Conservation (phyloP, 345 rosid genomes). For the Passiflora organensis region DNA sequence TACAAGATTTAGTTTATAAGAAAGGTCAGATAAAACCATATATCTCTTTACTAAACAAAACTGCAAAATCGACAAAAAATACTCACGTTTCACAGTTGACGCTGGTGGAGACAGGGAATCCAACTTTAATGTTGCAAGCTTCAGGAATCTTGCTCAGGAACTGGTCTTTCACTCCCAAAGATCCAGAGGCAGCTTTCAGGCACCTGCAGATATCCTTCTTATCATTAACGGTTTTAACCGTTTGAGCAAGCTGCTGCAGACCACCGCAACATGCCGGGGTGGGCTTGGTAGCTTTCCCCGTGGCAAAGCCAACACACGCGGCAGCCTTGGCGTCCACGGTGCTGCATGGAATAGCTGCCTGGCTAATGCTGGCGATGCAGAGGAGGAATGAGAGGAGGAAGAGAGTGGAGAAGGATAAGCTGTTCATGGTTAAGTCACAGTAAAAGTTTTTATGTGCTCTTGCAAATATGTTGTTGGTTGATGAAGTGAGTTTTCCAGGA, state of each 20-base stretch:
- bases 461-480: background rate
- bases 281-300: conserved; percentile 21
- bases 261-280: conserved; percentile 22
- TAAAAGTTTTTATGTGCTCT: no score
- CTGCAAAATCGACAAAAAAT: no score
- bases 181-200: conserved; percentile 22
- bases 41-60: no score
- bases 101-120: conserved; percentile 31
- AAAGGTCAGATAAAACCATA: no score
- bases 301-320: conserved; percentile 25
- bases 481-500: background rate
- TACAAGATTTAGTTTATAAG: no score
- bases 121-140: conserved; percentile 36
- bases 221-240: conserved; percentile 23
- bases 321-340: conserved; percentile 22
- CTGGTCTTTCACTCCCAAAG: conserved; percentile 27
- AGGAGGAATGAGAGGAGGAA: conserved; percentile 18
- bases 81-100: conserved; percentile 33
- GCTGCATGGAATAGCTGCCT: conserved; percentile 20
- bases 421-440: conserved; percentile 10
- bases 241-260: conserved; percentile 23
- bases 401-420: conserved; percentile 3
- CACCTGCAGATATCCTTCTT: conserved; percentile 35
- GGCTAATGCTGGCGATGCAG: conserved; percentile 1
- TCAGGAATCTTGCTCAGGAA: conserved; percentile 34